phyloP scores from a whole-genome alignment of 2,329 filamentous ascomycete genomes.

The Diaporthe vexans region DNA sequence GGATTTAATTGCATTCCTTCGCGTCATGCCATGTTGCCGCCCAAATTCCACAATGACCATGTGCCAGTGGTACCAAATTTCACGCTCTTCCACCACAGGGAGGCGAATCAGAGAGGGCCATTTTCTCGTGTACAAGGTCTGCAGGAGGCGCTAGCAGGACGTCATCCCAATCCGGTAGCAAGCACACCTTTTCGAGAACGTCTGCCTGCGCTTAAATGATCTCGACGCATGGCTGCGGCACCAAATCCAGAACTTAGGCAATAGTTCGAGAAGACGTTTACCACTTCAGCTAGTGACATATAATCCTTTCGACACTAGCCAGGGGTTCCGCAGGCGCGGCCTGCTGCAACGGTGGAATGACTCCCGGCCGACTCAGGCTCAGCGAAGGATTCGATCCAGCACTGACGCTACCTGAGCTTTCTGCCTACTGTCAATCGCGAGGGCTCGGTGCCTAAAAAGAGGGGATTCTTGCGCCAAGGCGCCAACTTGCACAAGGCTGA shows the following conservation, averaged over 20 bases:
- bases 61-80: conserved; percentile 5
- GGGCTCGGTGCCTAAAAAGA: conserved; percentile 4
- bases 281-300: background rate
- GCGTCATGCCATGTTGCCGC: conserved; percentile 16
- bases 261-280: conserved; percentile 4
- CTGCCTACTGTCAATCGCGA: background rate
- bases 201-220: conserved; percentile 28
- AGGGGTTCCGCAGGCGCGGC: background rate
- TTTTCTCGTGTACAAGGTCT: conserved; percentile 1
- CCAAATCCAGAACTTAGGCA: background rate
- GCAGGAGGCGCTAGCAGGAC: conserved; percentile 23
- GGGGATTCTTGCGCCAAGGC: background rate
- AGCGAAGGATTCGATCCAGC: background rate
- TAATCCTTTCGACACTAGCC: background rate
- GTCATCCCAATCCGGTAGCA: conserved; percentile 2
- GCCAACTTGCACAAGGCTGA: conserved; percentile 18
- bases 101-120: conserved; percentile 13
- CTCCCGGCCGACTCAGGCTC: conserved; percentile 9
- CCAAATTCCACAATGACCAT: conserved; percentile 8
- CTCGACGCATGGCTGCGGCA: conserved; percentile 23
- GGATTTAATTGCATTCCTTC: conserved; percentile 26
- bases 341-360: background rate
- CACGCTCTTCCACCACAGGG: conserved; percentile 17
- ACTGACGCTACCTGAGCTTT: background rate
- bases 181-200: conserved; percentile 1